Conservation (phyloP, 345 rosid genomes). For the Eucalyptus virginea region DNA sequence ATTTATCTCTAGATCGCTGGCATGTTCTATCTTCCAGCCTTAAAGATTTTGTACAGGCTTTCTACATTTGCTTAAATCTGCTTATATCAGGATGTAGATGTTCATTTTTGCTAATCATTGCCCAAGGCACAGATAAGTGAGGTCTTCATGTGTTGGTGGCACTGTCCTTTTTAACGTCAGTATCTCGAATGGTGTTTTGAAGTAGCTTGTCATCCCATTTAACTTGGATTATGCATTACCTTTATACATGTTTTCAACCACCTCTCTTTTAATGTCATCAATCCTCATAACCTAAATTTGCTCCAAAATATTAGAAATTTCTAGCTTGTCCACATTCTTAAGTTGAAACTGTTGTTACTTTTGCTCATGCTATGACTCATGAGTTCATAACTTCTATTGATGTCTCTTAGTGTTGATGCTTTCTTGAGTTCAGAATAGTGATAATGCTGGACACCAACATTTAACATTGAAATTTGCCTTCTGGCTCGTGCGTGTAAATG, state of each 20-base stretch:
- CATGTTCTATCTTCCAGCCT: background rate
- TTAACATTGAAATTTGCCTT: background rate
- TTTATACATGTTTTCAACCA: background rate
- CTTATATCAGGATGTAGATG: background rate
- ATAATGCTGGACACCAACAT: background rate
- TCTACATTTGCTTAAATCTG: background rate
- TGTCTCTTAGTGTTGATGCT: background rate
- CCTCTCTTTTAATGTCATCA: background rate
- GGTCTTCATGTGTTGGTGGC: background rate
- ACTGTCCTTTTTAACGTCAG: background rate
- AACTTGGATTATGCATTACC: background rate
- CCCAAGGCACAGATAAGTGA: background rate
- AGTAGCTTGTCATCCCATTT: background rate
- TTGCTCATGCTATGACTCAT: background rate
- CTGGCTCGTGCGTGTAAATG: background rate
- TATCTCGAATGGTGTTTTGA: background rate
- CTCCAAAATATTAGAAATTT: background rate
- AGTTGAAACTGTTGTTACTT: background rate
- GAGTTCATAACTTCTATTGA: background rate
- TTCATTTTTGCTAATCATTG: background rate
- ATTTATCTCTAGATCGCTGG: background rate
- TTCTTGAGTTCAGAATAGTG: background rate
- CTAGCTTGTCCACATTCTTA: background rate
- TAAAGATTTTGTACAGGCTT: background rate
- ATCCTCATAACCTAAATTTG: background rate